phyloP scores from a whole-genome alignment of 2,329 filamentous ascomycete species.

The Didymella lethalis region DNA sequence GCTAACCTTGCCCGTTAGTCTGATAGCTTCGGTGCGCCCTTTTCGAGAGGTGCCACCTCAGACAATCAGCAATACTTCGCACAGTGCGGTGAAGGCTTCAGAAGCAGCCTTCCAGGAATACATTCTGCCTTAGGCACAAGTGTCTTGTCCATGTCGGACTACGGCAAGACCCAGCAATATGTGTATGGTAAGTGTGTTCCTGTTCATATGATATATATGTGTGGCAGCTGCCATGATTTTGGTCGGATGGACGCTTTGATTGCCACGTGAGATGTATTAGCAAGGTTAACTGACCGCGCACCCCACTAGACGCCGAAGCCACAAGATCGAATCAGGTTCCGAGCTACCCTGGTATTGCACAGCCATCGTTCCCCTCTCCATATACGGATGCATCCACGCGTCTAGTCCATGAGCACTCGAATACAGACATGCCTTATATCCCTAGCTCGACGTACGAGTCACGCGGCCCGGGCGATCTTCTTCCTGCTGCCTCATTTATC shows the following conservation, averaged over 20 bases:
- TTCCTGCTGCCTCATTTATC: constrained; percentile 63
- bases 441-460: constrained; percentile 59
- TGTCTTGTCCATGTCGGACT: constrained; percentile 80
- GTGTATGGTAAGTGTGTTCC: constrained; percentile 76
- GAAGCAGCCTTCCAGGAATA: constrained; percentile 61
- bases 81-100: constrained; percentile 44
- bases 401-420: constrained; percentile 58
- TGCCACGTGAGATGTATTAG: constrained; percentile 50
- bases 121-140: constrained; percentile 47
- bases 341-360: constrained; percentile 57
- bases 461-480: constrained; percentile 52
- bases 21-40: constrained; percentile 45
- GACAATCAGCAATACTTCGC: constrained; percentile 34
- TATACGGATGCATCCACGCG: constrained; percentile 59
- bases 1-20: constrained; percentile 28
- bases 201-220: constrained; percentile 52
- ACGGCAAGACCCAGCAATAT: constrained; percentile 77
- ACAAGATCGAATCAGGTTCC: constrained; percentile 67
- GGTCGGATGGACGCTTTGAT: constrained; percentile 46
- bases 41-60: constrained; percentile 34
- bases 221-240: constrained; percentile 47
- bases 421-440: constrained; percentile 56
- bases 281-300: constrained; percentile 56
- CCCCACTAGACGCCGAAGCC: constrained; percentile 64
- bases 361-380: constrained; percentile 59